Conservation (phyloP, 257 asterid species). For the Lycium ferocissimum region DNA sequence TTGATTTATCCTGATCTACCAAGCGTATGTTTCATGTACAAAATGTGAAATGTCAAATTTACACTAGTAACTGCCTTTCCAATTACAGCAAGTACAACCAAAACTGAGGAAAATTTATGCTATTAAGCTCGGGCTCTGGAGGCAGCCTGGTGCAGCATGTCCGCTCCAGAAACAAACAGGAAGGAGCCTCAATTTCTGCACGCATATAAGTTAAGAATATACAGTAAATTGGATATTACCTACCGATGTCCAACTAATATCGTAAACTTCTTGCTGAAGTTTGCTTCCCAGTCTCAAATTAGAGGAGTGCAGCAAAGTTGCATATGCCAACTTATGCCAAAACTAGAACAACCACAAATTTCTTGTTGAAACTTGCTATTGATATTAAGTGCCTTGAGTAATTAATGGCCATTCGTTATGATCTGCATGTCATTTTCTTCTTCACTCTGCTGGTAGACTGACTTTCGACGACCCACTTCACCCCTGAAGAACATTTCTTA, state of each 20-base stretch:
- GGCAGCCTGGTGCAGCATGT: slow-evolving; percentile 1
- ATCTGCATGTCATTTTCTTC: slow-evolving; percentile 34
- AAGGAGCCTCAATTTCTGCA: slow-evolving; percentile 13
- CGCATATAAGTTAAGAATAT: slow-evolving; percentile 19
- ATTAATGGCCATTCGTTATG: slow-evolving; percentile 32
- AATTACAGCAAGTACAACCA: neutral
- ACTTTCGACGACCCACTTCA: slow-evolving; percentile 38
- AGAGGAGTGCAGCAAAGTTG: neutral
- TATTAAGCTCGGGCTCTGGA: neutral
- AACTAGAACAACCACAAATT: neutral
- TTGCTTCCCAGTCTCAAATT: neutral
- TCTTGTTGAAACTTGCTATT: neutral
- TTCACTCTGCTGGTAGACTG: slow-evolving; percentile 33
- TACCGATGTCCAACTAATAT: neutral
- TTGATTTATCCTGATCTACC: slow-evolving; percentile 9
- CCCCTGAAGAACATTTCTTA: slow-evolving; percentile 32
- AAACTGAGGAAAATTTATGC: neutral
- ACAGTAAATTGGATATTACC: neutral
- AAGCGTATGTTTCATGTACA: slow-evolving; percentile 19
- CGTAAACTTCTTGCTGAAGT: neutral
- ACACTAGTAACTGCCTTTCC: neutral
- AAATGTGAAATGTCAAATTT: slow-evolving; percentile 24
- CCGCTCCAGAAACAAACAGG: slow-evolving; percentile 13
- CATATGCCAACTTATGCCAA: neutral
- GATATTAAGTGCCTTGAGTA: neutral